Evolutionary conservation across 2,329 filamentous ascomycete species (phyloP), one percentile per base, ranked within the genome.

Genomic region (Fusarium sp.): DNA sequence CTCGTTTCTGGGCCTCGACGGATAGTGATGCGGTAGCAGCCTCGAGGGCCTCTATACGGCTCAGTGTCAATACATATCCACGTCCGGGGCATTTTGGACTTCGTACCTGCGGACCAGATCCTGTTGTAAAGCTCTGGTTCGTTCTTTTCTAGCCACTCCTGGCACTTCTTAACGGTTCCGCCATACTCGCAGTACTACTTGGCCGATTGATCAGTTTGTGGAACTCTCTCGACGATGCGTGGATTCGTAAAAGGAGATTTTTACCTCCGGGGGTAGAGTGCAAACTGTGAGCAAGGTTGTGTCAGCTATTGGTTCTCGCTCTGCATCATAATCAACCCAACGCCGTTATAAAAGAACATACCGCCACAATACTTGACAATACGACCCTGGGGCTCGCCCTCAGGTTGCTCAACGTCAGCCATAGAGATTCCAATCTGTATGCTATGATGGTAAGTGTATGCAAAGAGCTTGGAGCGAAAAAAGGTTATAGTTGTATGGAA

Each of bases 151-250:
- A 99, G 91, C 96, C 96, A 99, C 83, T 98, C 95, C 83, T 96
- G 93, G 86, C 96, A 99, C 86, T 98, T 99, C 85, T 95, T 98
- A 30, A 93, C 92, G 44, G 95, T 98, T 75, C 95, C 96, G 80
- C 96, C 96, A 84, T 98, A 98, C 85, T 99, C 96, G 87, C 96
- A 99, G 86, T 98, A 99, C 96, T 98, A 85, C 76, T 83, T 79
- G 70, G 66, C 69, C 60, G 62, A 68, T 77, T 58, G 75, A 75
- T 80, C 67, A 77, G 75, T 70, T 73, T 62, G 56, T 57, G 64
- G 26, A 68, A 54, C 35, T 55, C 47, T 68, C 57, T 65, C 39
- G 55, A 47, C 39, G 48, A 64, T 45, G 22, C 48, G 28, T 26
- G 15, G 62, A 42, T 55, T 70, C 45, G 59, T 47, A 53, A 55